phyloP scores from a whole-genome alignment of 352 stramenopile species.

The Phytophthora lateralis region DNA sequence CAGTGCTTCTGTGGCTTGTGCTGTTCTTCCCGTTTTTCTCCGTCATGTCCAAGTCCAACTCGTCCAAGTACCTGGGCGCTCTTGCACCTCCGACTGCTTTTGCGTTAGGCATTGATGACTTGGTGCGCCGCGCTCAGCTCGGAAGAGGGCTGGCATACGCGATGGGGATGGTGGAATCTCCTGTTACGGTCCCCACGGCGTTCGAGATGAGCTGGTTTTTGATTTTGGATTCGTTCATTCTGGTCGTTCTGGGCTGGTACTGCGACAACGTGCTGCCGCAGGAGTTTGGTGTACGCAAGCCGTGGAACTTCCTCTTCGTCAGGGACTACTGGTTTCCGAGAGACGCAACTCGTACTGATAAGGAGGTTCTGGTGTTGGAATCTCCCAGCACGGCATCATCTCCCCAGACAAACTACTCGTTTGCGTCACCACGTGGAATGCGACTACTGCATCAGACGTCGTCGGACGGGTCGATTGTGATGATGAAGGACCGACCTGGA shows the following conservation, averaged over 20 bases:
- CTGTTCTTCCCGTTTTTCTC: constrained; percentile 81
- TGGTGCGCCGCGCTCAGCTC: constrained; percentile 63
- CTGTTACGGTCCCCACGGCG: constrained; percentile 48
- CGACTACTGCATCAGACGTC: constrained; percentile 37
- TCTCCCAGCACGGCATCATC: constrained; percentile 27
- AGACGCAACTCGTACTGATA: constrained; percentile 10
- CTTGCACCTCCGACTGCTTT: constrained; percentile 74
- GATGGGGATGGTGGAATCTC: constrained; percentile 43
- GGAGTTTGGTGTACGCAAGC: constrained; percentile 88
- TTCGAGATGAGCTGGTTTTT: constrained; percentile 71
- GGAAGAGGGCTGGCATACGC: constrained; percentile 65
- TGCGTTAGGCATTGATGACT: constrained; percentile 64
- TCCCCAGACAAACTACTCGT: constrained; percentile 32
- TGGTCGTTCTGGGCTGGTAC: constrained; percentile 91
- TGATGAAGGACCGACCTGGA: constrained; percentile 32
- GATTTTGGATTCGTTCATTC: constrained; percentile 83
- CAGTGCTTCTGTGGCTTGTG: constrained; percentile 71
- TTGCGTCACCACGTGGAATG: constrained; percentile 17
- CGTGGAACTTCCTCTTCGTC: constrained; percentile 91
- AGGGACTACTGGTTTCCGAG: constrained; percentile 36
- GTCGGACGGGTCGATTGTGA: constrained; percentile 37
- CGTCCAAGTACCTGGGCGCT: constrained; percentile 56
- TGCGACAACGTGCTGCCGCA: constrained; percentile 93
- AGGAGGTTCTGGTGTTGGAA: constrained; percentile 32
- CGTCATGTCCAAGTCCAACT: constrained; percentile 59